Evolutionary conservation across 2,329 filamentous ascomycete species (phyloP).

Genomic region (Ambrosiella xylebori): DNA sequence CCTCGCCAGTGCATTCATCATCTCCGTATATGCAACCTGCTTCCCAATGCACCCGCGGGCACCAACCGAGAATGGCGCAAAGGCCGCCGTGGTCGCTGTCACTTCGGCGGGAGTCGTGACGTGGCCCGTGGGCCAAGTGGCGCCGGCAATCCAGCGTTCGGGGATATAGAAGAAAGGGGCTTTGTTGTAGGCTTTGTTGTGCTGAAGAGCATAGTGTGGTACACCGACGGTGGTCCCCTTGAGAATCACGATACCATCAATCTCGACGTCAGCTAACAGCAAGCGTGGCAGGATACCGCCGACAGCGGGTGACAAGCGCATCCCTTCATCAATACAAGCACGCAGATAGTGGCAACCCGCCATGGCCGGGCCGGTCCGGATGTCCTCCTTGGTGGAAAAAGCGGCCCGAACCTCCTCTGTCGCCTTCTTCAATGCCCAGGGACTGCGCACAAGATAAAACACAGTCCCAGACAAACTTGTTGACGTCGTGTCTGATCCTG

Average conservation of each 20-base stretch:
- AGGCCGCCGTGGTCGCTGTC: conserved; percentile 44
- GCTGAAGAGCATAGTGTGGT: conserved; percentile 52
- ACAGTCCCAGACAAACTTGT: conserved; percentile 47
- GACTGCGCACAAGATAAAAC: conserved; percentile 43
- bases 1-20: conserved; percentile 44
- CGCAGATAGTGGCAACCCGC: conserved; percentile 39
- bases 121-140: conserved; percentile 22
- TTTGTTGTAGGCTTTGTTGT: conserved; percentile 45
- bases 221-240: conserved; percentile 45
- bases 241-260: conserved; percentile 37
- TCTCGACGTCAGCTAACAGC: conserved; percentile 39
- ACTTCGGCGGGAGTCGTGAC: conserved; percentile 33
- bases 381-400: conserved; percentile 36
- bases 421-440: conserved; percentile 28
- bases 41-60: conserved; percentile 58
- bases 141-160: conserved; percentile 46
- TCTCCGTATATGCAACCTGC: conserved; percentile 48
- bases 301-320: conserved; percentile 45
- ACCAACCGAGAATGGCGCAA: conserved; percentile 57
- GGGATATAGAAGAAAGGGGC: conserved; percentile 41
- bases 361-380: conserved; percentile 33
- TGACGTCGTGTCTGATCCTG: conserved; percentile 55
- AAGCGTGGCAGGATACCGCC: conserved; percentile 42
- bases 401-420: conserved; percentile 33
- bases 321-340: conserved; percentile 47